A percentile compares a stretch with the other conserved stretches of the same genome.
Conservation (phyloP, 495 filamentous ascomycete genomes). For the Xanthoparmelia taractica region DNA sequence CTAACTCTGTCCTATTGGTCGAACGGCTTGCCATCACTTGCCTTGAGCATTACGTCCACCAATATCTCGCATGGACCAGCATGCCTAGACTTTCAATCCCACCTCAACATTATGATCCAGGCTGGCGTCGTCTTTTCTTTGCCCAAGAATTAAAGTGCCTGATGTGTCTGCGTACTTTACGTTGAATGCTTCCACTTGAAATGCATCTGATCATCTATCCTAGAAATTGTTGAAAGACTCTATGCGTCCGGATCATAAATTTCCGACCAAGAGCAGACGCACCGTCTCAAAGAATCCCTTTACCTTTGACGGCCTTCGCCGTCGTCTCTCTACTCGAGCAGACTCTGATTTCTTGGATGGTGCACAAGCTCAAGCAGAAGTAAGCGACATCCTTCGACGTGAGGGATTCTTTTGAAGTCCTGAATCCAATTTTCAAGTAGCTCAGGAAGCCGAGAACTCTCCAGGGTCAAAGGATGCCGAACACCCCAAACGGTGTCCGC, state of each 20-base stretch:
- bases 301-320: slow-evolving; percentile 17
- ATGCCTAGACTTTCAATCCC: slow-evolving; percentile 8
- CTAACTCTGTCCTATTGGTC: too few species aligned
- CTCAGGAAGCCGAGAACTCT: slow-evolving; percentile 15
- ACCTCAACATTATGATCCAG: slow-evolving; percentile 4
- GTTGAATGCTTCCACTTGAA: slow-evolving; percentile 4
- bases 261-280: slow-evolving; percentile 18
- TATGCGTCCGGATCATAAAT: slow-evolving; percentile 15
- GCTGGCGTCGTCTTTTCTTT: not conserved
- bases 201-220: slow-evolving; percentile 6
- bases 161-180: slow-evolving; percentile 4
- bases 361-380: slow-evolving; percentile 9
- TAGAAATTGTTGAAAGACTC: slow-evolving; percentile 11
- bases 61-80: slow-evolving; percentile 10
- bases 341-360: slow-evolving; percentile 12
- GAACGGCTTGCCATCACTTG: too few species aligned
- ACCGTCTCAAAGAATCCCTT: slow-evolving; percentile 14
- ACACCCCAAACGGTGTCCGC: slow-evolving; percentile 13
- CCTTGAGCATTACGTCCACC: not conserved
- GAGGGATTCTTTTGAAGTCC: not conserved
- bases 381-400: slow-evolving; percentile 6
- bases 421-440: slow-evolving; percentile 12
- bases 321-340: slow-evolving; percentile 15
- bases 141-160: not conserved
- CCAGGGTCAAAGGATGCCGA: slow-evolving; percentile 16